Conservation (phyloP, 805 yeast genomes). For the Yarrowia porcina region DNA sequence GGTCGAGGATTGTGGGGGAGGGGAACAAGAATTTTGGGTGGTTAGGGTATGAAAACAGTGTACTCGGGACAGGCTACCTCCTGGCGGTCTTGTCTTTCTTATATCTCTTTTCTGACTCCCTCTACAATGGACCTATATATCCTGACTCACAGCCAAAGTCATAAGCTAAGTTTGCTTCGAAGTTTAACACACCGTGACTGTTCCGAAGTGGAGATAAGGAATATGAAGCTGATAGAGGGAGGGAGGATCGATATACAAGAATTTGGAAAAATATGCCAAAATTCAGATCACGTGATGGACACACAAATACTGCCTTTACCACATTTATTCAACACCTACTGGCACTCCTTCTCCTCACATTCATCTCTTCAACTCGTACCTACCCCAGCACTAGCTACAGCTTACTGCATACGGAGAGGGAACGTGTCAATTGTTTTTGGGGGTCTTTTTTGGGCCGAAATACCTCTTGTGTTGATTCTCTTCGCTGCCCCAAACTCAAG, state of each 20-base stretch:
- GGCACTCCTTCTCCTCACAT: too few relatives aligned
- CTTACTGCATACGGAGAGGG: not conserved
- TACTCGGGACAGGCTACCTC: not conserved
- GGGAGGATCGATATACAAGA: too few relatives aligned
- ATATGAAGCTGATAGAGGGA: not conserved
- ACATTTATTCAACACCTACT: too few relatives aligned
- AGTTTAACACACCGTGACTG: conserved; percentile 3
- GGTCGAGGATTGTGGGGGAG: not conserved
- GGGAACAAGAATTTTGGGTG: not conserved
- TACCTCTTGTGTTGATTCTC: too few relatives aligned
- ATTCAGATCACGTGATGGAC: too few relatives aligned
- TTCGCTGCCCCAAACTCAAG: not conserved
- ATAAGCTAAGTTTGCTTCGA: not conserved
- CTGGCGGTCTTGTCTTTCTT: not conserved
- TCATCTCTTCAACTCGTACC: not conserved
- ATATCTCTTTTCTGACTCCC: not conserved
- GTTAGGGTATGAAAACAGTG: not conserved
- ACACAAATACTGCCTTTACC: too few relatives aligned
- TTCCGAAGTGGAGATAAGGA: conserved; percentile 21
- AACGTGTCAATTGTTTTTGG: not conserved
- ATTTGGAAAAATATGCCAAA: not conserved
- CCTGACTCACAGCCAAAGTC: conserved; percentile 2
- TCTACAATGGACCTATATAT: not conserved
- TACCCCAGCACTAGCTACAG: not conserved
- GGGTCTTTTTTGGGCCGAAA: not conserved